Evolutionary conservation across 2,329 filamentous ascomycete species (phyloP), one percentile per base, ranked within the genome.

Genomic region (Arachnomyces sp.): DNA sequence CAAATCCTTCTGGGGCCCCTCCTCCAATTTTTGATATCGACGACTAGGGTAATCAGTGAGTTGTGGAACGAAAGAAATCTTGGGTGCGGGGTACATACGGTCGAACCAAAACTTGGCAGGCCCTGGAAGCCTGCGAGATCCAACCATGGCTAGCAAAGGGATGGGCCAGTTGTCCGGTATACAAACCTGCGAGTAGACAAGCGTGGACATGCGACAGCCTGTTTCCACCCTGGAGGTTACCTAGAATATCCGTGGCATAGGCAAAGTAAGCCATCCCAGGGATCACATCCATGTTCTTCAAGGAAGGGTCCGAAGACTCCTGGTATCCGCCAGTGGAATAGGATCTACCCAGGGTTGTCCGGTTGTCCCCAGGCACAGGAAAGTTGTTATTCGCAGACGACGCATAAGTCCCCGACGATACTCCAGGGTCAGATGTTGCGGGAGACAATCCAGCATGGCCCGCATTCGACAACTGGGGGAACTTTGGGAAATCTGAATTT

Each of bases 241-340:
- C 88, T 12, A 96, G 67, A 29, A 96, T 94, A 45, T 92, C 83
- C 1, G 82, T 82, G 2, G 88, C 90, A 45, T 84, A 81, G 1
- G 84, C 84, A 58, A 89, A 95, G 58, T 95, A 95, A 20, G 88
- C 83, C 43, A 96, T 68, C 0, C 92, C 92, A 0, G 92, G 90
- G 45, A 95, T 84, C 5, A 84, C 74, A 53, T 96, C 88, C 37
- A 92, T 72, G 55, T 94, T 94, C 50, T 75, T 72, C 39, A 61
- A 46, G 2, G 47, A 40, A 2, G 40, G 43, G 14, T 56, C 58
- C 12, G 38, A 47, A 5, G 38, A 33, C 12, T 57, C 53, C 1
- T 17, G 20, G 9, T 49, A 46, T 12, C 32, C 35, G 12, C 33
- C 40, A 17, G 34, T 20, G 32, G 39, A 38, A 39, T 35, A 11